These are phyloP conservation scores for Prosopis cineraria DNA, from an alignment of 306 rosid genomes.

Conservation along the genomic window DNA sequence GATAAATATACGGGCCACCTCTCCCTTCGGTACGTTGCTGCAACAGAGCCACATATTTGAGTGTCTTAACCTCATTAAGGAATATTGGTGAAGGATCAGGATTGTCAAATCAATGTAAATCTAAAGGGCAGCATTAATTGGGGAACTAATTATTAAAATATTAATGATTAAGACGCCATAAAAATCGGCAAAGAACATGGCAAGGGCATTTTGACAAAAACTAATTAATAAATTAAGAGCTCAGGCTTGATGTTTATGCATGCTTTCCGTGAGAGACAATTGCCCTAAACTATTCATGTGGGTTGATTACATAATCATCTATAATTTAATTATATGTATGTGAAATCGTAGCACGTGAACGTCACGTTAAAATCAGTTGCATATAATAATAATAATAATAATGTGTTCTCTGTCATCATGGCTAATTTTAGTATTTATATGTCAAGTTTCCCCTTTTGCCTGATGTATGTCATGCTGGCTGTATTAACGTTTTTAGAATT, in stretches of 20 bases:
- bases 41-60: background rate
- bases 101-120: background rate
- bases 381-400: background rate
- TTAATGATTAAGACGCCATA: too few species aligned
- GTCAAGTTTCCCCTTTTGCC: background rate
- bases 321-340: background rate
- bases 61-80: background rate
- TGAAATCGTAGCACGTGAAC: conserved; percentile 12
- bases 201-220: too few species aligned
- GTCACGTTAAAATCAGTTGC: background rate
- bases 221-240: background rate
- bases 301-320: background rate
- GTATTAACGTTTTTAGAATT: background rate
- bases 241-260: background rate
- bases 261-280: background rate
- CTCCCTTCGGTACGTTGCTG: too few species aligned
- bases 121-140: too few species aligned
- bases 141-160: too few species aligned
- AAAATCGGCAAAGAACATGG: too few species aligned
- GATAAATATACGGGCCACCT: too few species aligned
- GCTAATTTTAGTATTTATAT: background rate
- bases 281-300: background rate
- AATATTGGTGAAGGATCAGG: background rate
- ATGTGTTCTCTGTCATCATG: background rate
- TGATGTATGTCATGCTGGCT: background rate